These are phyloP conservation scores for Didymella segeticola DNA, from an alignment of 2,329 filamentous ascomycete genomes.

Conservation along the genomic window DNA sequence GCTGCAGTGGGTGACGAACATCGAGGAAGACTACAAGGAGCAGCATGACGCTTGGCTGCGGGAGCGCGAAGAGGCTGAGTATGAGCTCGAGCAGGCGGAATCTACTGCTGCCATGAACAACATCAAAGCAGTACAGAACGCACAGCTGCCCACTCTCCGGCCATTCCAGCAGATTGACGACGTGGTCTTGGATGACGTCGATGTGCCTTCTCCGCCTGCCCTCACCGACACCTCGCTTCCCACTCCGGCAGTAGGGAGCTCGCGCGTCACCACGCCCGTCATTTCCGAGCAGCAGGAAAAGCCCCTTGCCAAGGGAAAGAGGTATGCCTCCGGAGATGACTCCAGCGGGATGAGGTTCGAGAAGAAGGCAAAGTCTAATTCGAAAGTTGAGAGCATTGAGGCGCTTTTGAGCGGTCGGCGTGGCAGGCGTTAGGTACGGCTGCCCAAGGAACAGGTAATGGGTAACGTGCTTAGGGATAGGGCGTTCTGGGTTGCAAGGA, in stretches of 20 bases:
- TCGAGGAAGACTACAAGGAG: slow-evolving; percentile 31
- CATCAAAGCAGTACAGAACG: background rate
- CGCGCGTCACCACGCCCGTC: slow-evolving; percentile 33
- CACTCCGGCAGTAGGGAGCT: slow-evolving; percentile 30
- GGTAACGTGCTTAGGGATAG: background rate
- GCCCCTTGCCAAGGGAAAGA: background rate
- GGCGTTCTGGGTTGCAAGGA: background rate
- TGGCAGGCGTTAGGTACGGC: background rate
- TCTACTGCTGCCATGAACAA: slow-evolving; percentile 5
- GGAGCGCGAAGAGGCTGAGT: slow-evolving; percentile 24
- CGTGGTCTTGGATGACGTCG: slow-evolving; percentile 21
- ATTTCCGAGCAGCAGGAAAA: background rate
- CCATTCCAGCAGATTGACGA: slow-evolving; percentile 1
- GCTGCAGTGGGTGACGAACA: slow-evolving; percentile 31
- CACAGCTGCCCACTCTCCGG: background rate
- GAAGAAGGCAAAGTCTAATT: slow-evolving; percentile 26
- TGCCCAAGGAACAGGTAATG: background rate
- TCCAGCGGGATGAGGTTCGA: slow-evolving; percentile 10
- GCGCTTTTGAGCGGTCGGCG: background rate
- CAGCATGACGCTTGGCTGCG: slow-evolving; percentile 33
- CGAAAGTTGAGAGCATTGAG: slow-evolving; percentile 6
- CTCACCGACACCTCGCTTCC: slow-evolving; percentile 37
- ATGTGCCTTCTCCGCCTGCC: slow-evolving; percentile 29
- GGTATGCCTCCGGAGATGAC: slow-evolving; percentile 7
- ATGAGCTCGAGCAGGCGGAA: slow-evolving; percentile 23